phyloP scores from a whole-genome alignment of 192 early-diverging fungal genomes.

The Allomyces arbusculus region DNA sequence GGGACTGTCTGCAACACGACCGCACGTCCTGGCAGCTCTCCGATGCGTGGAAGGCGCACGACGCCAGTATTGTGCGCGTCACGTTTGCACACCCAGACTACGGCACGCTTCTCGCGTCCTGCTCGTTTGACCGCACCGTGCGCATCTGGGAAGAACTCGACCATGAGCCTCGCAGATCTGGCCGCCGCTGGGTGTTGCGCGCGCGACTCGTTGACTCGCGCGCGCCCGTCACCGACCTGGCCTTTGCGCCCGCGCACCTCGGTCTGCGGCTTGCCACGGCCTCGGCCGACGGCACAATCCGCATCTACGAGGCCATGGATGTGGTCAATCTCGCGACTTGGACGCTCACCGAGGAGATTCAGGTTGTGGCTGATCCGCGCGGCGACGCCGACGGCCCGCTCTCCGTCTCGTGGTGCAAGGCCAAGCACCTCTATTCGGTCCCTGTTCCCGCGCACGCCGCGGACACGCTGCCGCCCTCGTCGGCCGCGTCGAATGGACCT shows the following conservation, averaged over 20 bases:
- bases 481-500: conserved; percentile 25
- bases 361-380: conserved; percentile 24
- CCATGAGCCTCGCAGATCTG: conserved; percentile 13
- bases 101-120: conserved; percentile 72
- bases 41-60: conserved; percentile 72
- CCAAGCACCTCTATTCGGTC: not conserved
- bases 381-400: conserved; percentile 55
- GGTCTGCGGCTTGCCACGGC: conserved; percentile 26
- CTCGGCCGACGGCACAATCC: conserved; percentile 59
- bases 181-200: not conserved
- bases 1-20: conserved; percentile 50
- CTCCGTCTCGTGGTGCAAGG: conserved; percentile 61
- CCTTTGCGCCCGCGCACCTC: conserved; percentile 3
- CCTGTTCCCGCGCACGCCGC: conserved; percentile 24
- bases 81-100: conserved; percentile 95
- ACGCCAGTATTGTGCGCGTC: conserved; percentile 63
- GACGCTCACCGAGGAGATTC: conserved; percentile 47
- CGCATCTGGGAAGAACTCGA: conserved; percentile 82
- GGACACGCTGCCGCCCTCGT: conserved; percentile 58
- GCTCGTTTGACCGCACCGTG: conserved; percentile 78
- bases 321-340: conserved; percentile 53
- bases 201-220: not conserved
- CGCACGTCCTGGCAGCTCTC: conserved; percentile 51
- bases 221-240: conserved; percentile 1
- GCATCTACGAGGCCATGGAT: conserved; percentile 75